These are phyloP conservation scores for Debaryomyces sp. DNA, from an alignment of 1,139 yeast species.

Conservation along the genomic window DNA sequence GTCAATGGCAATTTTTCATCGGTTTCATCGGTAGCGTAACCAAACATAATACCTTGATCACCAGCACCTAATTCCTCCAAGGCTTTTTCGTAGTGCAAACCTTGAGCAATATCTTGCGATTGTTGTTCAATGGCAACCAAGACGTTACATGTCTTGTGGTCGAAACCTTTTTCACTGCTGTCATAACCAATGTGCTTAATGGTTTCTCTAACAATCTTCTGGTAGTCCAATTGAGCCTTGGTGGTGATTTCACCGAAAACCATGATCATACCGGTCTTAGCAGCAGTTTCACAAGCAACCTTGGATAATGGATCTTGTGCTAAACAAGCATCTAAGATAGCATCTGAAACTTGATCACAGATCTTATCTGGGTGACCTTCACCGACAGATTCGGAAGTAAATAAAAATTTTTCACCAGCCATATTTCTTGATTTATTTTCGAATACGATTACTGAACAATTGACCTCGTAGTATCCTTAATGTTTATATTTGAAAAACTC, in stretches of 20 bases:
- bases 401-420: conserved; percentile 56
- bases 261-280: conserved; percentile 99
- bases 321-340: conserved; percentile 96
- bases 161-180: conserved; percentile 94
- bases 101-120: conserved; percentile 99
- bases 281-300: conserved; percentile 99
- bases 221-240: conserved; percentile 92
- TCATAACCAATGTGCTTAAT: conserved; percentile 99
- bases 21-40: conserved; percentile 99
- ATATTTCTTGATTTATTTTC: conserved; percentile 2
- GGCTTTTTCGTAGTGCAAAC: conserved; percentile 96
- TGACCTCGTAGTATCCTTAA: background rate
- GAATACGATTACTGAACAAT: background rate
- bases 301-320: conserved; percentile 95
- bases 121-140: conserved; percentile 99
- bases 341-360: conserved; percentile 99
- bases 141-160: conserved; percentile 98
- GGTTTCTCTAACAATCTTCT: conserved; percentile 96
- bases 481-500: conserved; percentile 3
- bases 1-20: conserved; percentile 97
- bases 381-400: conserved; percentile 97
- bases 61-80: conserved; percentile 99
- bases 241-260: conserved; percentile 99
- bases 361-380: conserved; percentile 99
- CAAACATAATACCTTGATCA: conserved; percentile 99